Evolutionary conservation across 257 asterid species (phyloP).

Genomic region (Scutellaria minor): DNA sequence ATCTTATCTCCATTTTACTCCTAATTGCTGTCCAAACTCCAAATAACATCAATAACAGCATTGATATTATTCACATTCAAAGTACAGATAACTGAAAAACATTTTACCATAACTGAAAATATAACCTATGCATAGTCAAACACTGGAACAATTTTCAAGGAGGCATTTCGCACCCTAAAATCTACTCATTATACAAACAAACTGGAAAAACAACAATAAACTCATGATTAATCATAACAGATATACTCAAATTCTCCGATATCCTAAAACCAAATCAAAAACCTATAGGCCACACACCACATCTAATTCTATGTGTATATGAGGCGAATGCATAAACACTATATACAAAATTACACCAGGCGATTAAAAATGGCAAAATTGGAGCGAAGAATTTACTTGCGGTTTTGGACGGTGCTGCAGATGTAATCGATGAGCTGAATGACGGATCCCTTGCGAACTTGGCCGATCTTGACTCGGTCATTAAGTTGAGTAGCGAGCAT

Average conservation of each 20-base stretch:
- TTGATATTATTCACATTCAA: neutral
- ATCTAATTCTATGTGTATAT: neutral
- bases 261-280: neutral
- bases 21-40: constrained; percentile 10
- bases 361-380: neutral
- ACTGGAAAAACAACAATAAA: constrained; percentile 24
- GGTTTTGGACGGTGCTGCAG: constrained; percentile 76
- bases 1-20: constrained; percentile 16
- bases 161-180: constrained; percentile 15
- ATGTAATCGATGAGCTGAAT: constrained; percentile 87
- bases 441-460: constrained; percentile 78
- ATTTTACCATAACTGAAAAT: neutral
- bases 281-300: neutral
- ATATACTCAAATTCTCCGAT: neutral
- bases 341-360: neutral
- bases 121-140: constrained; percentile 16
- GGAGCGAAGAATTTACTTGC: constrained; percentile 57
- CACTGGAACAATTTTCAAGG: neutral
- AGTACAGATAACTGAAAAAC: neutral
- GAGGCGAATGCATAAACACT: neutral
- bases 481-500: constrained; percentile 97
- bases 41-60: constrained; percentile 14
- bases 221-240: constrained; percentile 21
- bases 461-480: constrained; percentile 64
- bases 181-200: constrained; percentile 14